Evolutionary conservation across 805 yeast genomes (phyloP).

Genomic region (Metschnikowia santaceciliae): DNA sequence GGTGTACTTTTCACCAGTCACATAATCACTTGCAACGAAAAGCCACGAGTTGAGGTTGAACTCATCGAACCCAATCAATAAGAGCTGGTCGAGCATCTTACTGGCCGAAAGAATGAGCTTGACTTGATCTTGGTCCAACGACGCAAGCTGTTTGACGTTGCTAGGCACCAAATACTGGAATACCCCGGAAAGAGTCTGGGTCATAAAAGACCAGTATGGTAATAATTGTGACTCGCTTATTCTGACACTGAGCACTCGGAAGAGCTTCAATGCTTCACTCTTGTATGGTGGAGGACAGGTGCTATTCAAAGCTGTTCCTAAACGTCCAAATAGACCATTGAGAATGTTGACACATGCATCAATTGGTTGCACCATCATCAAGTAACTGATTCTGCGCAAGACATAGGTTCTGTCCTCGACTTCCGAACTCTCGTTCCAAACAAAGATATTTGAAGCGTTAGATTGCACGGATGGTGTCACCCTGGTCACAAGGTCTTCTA

Average conservation of each 20-base stretch:
- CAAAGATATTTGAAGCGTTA: constrained; percentile 58
- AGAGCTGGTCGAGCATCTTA: constrained; percentile 72
- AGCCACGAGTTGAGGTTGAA: constrained; percentile 81
- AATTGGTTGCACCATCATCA: constrained; percentile 57
- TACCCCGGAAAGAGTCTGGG: constrained; percentile 54
- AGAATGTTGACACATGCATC: constrained; percentile 53
- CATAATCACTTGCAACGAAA: constrained; percentile 66
- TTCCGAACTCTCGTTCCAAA: constrained; percentile 67
- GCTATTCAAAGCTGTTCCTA: constrained; percentile 28
- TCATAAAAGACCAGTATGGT: constrained; percentile 66
- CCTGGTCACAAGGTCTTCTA: constrained; percentile 45
- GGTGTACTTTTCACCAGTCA: constrained; percentile 21
- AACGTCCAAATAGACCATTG: constrained; percentile 41
- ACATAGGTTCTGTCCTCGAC: constrained; percentile 48
- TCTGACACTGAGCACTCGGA: constrained; percentile 63
- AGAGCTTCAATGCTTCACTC: constrained; percentile 48
- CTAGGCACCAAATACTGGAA: constrained; percentile 38
- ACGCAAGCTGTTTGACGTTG: constrained; percentile 22
- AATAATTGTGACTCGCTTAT: constrained; percentile 62
- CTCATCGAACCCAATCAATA: constrained; percentile 70
- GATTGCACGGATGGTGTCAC: constrained; percentile 38
- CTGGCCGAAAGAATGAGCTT: constrained; percentile 54
- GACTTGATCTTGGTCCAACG: constrained; percentile 34
- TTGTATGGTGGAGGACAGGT: constrained; percentile 32
- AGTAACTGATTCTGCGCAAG: constrained; percentile 59